Percentiles rank a stretch among this genome's conserved stretches.
These are phyloP conservation scores for Cupressus sempervirens DNA, from an alignment of 75 land plant species.

Conservation along the genomic window DNA sequence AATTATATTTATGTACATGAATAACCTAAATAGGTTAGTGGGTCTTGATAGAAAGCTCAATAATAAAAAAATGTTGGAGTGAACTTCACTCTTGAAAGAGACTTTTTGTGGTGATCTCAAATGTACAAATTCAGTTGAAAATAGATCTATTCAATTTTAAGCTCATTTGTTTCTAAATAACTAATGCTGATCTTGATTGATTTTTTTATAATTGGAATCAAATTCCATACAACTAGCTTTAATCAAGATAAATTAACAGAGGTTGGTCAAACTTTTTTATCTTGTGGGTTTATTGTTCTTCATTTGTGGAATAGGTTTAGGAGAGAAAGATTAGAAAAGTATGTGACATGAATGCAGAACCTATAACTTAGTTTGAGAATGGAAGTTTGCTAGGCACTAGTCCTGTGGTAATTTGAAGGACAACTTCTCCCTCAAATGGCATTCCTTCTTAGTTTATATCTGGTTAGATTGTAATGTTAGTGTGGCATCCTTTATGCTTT, in stretches of 20 bases:
- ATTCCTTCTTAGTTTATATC: conserved; percentile 27
- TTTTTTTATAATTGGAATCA: conserved; percentile 5
- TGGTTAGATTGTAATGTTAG: no score
- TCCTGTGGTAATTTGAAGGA: conserved; percentile 26
- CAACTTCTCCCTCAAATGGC: conserved; percentile 31
- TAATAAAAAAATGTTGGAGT: not conserved
- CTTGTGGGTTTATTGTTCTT: not conserved
- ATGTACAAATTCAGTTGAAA: not conserved
- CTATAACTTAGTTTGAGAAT: conserved; percentile 37
- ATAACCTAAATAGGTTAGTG: not conserved
- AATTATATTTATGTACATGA: not conserved
- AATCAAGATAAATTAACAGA: not conserved
- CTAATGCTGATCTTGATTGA: not conserved
- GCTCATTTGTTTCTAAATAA: not conserved
- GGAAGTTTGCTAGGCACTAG: conserved; percentile 40
- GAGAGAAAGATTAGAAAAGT: conserved; percentile 66
- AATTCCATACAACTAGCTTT: not conserved
- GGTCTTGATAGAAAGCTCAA: not conserved
- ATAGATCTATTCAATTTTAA: not conserved
- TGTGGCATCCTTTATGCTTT: no score
- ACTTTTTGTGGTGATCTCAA: not conserved
- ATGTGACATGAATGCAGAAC: conserved; percentile 41
- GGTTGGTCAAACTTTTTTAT: not conserved
- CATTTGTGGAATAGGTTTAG: conserved; percentile 33
- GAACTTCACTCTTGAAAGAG: not conserved